These are phyloP conservation scores for Suillus tomentosus DNA, from an alignment of 768 basidiomycete genomes.

Conservation along the genomic window DNA sequence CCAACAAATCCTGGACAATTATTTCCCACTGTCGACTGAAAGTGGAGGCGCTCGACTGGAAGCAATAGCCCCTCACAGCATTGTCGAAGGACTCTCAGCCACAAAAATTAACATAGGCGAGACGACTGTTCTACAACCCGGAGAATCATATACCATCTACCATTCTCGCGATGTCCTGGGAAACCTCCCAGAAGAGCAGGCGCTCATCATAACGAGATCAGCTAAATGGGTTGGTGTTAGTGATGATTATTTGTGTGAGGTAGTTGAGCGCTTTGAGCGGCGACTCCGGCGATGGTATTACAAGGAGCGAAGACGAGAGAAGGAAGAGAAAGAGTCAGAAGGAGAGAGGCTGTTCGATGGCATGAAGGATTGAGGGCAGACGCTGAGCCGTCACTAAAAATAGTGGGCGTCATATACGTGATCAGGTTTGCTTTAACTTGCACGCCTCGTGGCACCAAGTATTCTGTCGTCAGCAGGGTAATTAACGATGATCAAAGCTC, in stretches of 20 bases:
- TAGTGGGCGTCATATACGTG: not conserved
- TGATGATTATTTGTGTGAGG: constrained; percentile 49
- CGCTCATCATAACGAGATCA: constrained; percentile 50
- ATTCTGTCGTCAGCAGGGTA: not conserved
- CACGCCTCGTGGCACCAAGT: not conserved
- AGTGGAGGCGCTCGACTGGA: not conserved
- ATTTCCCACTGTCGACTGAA: constrained; percentile 40
- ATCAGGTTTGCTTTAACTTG: not conserved
- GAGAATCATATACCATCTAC: constrained; percentile 65
- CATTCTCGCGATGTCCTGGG: constrained; percentile 69
- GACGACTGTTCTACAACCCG: constrained; percentile 44
- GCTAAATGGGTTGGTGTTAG: constrained; percentile 58
- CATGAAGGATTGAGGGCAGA: not conserved
- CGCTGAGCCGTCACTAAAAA: not conserved
- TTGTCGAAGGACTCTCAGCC: constrained; percentile 12
- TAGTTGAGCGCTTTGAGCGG: constrained; percentile 69
- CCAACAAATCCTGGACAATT: constrained; percentile 38
- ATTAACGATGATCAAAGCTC: not conserved
- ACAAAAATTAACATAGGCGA: constrained; percentile 11
- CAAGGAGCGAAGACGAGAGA: constrained; percentile 25
- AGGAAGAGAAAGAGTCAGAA: constrained; percentile 16
- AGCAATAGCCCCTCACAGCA: constrained; percentile 1
- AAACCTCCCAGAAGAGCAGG: constrained; percentile 51
- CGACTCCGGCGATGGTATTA: constrained; percentile 56
- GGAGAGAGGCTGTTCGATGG: not conserved